Conservation (phyloP, 192 early-diverging fungal species). For the Backusella macrospora region DNA sequence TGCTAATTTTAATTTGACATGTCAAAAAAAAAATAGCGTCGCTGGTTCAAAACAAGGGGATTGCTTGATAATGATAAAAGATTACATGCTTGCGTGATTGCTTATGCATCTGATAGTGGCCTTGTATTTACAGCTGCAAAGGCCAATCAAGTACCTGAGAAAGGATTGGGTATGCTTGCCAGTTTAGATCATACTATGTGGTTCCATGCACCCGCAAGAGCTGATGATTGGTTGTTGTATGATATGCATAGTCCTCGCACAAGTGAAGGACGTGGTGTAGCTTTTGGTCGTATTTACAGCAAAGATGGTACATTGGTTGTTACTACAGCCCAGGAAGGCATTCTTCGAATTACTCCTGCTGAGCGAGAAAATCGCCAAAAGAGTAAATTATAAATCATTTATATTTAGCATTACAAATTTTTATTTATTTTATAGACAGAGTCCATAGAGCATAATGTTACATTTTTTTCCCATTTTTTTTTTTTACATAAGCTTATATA, state of each 20-base stretch:
- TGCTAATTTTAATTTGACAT: slow-evolving; percentile 1
- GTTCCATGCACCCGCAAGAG: slow-evolving; percentile 85
- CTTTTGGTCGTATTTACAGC: slow-evolving; percentile 75
- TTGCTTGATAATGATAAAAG: slow-evolving; percentile 57
- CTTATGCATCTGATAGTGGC: slow-evolving; percentile 58
- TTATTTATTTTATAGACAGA: slow-evolving; percentile 4
- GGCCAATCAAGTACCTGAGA: slow-evolving; percentile 16
- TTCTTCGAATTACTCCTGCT: slow-evolving; percentile 51
- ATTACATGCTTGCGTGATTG: slow-evolving; percentile 58
- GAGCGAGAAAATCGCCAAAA: background rate
- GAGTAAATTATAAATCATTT: background rate
- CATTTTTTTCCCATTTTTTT: background rate
- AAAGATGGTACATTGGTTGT: slow-evolving; percentile 78
- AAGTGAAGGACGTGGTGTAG: slow-evolving; percentile 72
- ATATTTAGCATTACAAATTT: background rate
- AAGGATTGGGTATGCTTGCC: slow-evolving; percentile 56
- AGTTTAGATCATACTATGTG: slow-evolving; percentile 76
- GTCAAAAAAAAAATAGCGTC: slow-evolving; percentile 9
- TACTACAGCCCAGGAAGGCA: slow-evolving; percentile 85
- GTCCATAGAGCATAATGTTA: background rate
- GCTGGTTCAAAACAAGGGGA: slow-evolving; percentile 69
- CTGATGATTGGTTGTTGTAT: slow-evolving; percentile 88
- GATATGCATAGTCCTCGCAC: slow-evolving; percentile 75
- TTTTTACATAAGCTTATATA: background rate
- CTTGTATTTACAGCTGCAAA: slow-evolving; percentile 48